These are phyloP conservation scores for Aspergillus alliaceus DNA, from an alignment of 2,329 filamentous ascomycete genomes.

Conservation along the genomic window DNA sequence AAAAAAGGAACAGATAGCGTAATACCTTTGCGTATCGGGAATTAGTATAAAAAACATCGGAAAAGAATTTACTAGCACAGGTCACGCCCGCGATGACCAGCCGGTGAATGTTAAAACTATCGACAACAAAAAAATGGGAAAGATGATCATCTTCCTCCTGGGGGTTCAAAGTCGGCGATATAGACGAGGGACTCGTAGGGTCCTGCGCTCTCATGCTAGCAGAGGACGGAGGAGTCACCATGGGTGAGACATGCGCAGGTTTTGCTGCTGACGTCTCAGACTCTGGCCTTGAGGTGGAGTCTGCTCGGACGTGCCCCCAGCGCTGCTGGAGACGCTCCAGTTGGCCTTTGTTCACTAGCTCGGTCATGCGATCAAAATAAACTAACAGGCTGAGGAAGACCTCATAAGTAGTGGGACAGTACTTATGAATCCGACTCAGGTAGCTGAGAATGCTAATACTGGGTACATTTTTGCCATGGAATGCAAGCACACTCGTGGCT, in stretches of 20 bases:
- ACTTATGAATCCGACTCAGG: conserved; percentile 93
- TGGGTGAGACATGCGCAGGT: conserved; percentile 23
- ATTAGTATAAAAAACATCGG: conserved; percentile 97
- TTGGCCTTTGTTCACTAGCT: conserved; percentile 82
- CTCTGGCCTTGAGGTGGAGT: conserved; percentile 16
- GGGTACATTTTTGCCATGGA: conserved; percentile 96
- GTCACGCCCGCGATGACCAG: conserved; percentile 96
- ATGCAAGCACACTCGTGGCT: conserved; percentile 79
- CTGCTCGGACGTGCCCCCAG: conserved; percentile 21
- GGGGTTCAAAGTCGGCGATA: conserved; percentile 33
- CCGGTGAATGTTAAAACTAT: conserved; percentile 98
- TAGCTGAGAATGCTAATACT: conserved; percentile 97
- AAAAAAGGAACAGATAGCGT: not conserved
- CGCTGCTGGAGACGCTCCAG: conserved; percentile 57
- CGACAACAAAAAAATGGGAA: conserved; percentile 84
- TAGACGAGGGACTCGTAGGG: conserved; percentile 30
- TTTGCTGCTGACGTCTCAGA: conserved; percentile 20
- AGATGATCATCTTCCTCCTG: conserved; percentile 53
- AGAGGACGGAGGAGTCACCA: conserved; percentile 40
- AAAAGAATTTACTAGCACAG: conserved; percentile 99
- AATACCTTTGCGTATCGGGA: conserved; percentile 96
- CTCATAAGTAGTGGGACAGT: conserved; percentile 97
- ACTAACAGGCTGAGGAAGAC: conserved; percentile 93
- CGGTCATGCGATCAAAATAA: conserved; percentile 99
- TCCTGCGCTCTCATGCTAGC: conserved; percentile 36